phyloP scores from a whole-genome alignment of 257 asterid genomes.

The Echium plantagineum region DNA sequence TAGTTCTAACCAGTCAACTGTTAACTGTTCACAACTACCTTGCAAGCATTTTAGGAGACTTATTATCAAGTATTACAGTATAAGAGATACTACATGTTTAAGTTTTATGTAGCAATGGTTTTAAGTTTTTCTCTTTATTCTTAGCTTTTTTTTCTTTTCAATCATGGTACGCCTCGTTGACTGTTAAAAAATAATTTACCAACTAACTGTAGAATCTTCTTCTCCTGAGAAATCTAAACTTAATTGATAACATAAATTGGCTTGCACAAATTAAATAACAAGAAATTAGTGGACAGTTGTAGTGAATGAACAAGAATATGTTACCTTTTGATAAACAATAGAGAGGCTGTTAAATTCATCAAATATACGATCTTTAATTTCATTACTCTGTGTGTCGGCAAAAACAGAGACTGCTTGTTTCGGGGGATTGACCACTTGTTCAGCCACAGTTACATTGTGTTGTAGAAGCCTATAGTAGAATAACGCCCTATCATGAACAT shows the following conservation, averaged over 20 bases:
- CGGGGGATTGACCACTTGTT: constrained; percentile 91
- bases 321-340: constrained; percentile 93
- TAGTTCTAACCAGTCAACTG: no score
- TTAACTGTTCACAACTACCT: background rate
- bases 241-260: background rate
- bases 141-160: no score
- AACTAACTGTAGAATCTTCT: background rate
- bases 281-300: background rate
- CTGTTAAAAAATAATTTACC: background rate
- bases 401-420: constrained; percentile 99
- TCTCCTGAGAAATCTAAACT: background rate
- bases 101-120: no score
- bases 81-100: no score
- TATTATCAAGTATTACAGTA: no score
- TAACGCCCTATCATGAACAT: constrained; percentile 96
- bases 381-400: constrained; percentile 93
- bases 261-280: background rate
- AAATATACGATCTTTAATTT: constrained; percentile 93
- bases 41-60: background rate
- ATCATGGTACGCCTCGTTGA: background rate
- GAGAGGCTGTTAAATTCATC: constrained; percentile 98
- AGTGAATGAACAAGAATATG: background rate
- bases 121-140: no score
- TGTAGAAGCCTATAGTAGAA: constrained; percentile 87
- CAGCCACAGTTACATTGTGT: constrained; percentile 66